Evolutionary conservation across 1,284 basidiomycete genomes (phyloP).

Genomic region (Ceratobasidium sp.): DNA sequence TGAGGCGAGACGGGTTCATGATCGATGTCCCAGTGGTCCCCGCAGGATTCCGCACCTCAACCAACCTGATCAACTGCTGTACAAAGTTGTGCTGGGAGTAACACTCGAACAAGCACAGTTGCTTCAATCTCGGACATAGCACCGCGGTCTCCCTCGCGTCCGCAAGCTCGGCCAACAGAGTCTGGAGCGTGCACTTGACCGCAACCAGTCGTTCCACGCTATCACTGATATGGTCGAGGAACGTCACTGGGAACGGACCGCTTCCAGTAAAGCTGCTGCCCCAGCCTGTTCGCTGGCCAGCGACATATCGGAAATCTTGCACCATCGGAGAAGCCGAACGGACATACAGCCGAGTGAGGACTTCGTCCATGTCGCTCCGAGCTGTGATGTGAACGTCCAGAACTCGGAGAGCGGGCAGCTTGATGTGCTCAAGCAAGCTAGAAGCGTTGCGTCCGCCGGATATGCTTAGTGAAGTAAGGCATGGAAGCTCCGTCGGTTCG

Average conservation of each 20-base stretch:
- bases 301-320: slow-evolving; percentile 38
- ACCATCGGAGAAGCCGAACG: slow-evolving; percentile 35
- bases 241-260: slow-evolving; percentile 42
- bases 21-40: slow-evolving; percentile 28
- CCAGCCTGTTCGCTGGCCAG: slow-evolving; percentile 41
- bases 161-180: slow-evolving; percentile 33
- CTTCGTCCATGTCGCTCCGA: slow-evolving; percentile 42
- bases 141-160: slow-evolving; percentile 35
- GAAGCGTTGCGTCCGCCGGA: slow-evolving; percentile 42
- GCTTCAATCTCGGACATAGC: slow-evolving; percentile 22
- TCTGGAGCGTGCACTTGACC: slow-evolving; percentile 39
- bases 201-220: slow-evolving; percentile 25
- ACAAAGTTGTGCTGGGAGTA: slow-evolving; percentile 44
- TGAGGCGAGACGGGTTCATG: slow-evolving; percentile 17
- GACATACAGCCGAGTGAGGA: slow-evolving; percentile 30
- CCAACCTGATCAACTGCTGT: slow-evolving; percentile 42
- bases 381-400: slow-evolving; percentile 43
- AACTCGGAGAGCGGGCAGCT: slow-evolving; percentile 39
- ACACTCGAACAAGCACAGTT: slow-evolving; percentile 36
- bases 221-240: slow-evolving; percentile 43
- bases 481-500: slow-evolving; percentile 38
- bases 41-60: slow-evolving; percentile 38
- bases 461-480: slow-evolving; percentile 21
- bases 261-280: slow-evolving; percentile 45
- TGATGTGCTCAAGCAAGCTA: slow-evolving; percentile 35